These are phyloP conservation scores for Larix kaempferi DNA, from an alignment of 75 land plant genomes.

Conservation along the genomic window DNA sequence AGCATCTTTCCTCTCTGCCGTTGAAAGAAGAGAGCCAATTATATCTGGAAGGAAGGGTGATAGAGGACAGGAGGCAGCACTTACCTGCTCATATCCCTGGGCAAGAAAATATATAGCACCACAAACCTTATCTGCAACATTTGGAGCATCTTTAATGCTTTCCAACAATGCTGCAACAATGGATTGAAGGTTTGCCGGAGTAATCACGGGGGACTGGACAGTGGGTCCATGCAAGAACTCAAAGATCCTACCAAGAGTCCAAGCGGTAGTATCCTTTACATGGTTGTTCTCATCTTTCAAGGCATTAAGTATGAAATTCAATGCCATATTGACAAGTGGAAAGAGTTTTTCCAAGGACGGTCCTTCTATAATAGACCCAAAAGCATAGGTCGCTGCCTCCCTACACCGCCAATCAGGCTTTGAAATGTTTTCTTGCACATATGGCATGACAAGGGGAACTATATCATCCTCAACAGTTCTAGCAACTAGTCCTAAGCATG, in stretches of 20 bases:
- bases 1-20: constrained; percentile 62
- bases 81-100: constrained; percentile 68
- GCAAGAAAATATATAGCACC: constrained; percentile 81
- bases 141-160: constrained; percentile 63
- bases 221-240: constrained; percentile 59
- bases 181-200: constrained; percentile 52
- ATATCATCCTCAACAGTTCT: constrained; percentile 70
- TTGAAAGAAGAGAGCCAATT: constrained; percentile 32
- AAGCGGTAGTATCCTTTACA: constrained; percentile 86
- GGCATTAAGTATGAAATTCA: constrained; percentile 66
- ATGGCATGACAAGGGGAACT: constrained; percentile 78
- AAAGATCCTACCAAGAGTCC: constrained; percentile 85
- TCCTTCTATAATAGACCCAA: constrained; percentile 78
- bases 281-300: constrained; percentile 68
- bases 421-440: constrained; percentile 59
- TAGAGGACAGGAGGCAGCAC: constrained; percentile 27
- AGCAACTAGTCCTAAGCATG: constrained; percentile 73
- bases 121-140: constrained; percentile 85
- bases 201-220: constrained; percentile 26
- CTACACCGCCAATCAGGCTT: constrained; percentile 65
- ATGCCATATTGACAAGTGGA: constrained; percentile 54
- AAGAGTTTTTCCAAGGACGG: constrained; percentile 56
- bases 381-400: constrained; percentile 77
- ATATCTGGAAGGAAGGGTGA: constrained; percentile 49
- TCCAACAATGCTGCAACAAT: constrained; percentile 64